phyloP scores from a whole-genome alignment of 768 basidiomycete species.

The Rhodosporidiobolus odoratus region DNA sequence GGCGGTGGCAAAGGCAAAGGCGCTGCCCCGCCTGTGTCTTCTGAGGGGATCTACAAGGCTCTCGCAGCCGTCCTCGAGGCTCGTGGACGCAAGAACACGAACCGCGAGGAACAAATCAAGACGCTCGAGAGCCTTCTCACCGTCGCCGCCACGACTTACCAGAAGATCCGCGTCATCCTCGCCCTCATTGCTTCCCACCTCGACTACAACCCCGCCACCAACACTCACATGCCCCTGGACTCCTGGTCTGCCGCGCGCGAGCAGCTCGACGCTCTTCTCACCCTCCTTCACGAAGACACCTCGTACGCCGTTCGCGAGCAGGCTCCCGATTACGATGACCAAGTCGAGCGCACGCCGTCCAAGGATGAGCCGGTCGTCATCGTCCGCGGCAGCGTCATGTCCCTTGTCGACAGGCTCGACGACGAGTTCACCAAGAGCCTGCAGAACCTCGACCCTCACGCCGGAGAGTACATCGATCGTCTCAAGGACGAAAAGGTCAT shows the following conservation, averaged over 20 bases:
- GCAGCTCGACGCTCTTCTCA: slow-evolving; percentile 82
- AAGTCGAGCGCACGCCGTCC: slow-evolving; percentile 70
- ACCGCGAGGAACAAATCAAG: slow-evolving; percentile 87
- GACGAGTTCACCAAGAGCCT: slow-evolving; percentile 97
- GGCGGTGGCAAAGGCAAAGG: slow-evolving; percentile 75
- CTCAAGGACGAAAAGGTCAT: slow-evolving; percentile 92
- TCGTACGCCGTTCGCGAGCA: slow-evolving; percentile 73
- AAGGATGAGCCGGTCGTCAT: slow-evolving; percentile 64
- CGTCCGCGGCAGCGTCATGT: slow-evolving; percentile 91
- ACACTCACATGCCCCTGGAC: slow-evolving; percentile 76
- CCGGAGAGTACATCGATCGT: slow-evolving; percentile 96
- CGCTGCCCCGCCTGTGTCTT: slow-evolving; percentile 65
- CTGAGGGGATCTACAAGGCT: slow-evolving; percentile 82
- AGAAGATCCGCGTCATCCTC: slow-evolving; percentile 86
- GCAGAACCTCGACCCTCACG: slow-evolving; percentile 97
- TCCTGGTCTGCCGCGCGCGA: slow-evolving; percentile 80
- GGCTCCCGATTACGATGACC: slow-evolving; percentile 87
- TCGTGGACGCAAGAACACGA: slow-evolving; percentile 97
- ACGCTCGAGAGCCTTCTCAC: slow-evolving; percentile 80
- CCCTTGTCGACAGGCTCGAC: slow-evolving; percentile 89
- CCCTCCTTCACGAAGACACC: slow-evolving; percentile 65
- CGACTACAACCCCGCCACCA: slow-evolving; percentile 84
- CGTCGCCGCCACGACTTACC: slow-evolving; percentile 74
- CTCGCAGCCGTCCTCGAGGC: slow-evolving; percentile 87
- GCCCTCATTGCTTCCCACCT: slow-evolving; percentile 90